A percentile compares a stretch with the other conserved stretches of the same genome.
phyloP scores from a whole-genome alignment of 208 protist species.

The Trichomonas gallinae region DNA sequence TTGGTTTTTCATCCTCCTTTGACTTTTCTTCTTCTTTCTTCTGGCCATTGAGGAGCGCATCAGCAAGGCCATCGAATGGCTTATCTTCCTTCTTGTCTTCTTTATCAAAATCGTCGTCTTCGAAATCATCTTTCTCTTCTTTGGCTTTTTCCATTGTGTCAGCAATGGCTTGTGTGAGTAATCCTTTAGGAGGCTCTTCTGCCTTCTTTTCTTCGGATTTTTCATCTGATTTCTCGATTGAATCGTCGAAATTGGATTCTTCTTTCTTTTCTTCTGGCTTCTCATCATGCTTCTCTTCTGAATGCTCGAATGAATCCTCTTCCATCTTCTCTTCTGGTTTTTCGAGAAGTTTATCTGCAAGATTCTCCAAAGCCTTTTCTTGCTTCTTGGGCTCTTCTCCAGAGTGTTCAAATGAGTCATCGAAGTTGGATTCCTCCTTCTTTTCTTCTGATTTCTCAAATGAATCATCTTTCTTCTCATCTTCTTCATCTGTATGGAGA shows the following conservation, averaged over 20 bases:
- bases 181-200: background rate
- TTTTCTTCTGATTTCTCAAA: background rate
- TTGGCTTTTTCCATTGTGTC: background rate
- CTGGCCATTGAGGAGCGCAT: background rate
- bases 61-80: background rate
- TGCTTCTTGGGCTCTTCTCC: background rate
- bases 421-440: background rate
- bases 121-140: background rate
- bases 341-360: background rate
- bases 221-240: background rate
- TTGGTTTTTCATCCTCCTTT: background rate
- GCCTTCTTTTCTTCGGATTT: background rate
- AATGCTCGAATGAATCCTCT: background rate
- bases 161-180: background rate
- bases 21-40: background rate
- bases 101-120: background rate
- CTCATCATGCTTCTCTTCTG: no score
- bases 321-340: background rate
- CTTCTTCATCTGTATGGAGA: background rate
- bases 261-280: background rate
- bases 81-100: background rate
- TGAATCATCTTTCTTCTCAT: background rate
- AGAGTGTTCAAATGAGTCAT: background rate
- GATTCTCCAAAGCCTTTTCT: background rate
- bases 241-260: background rate